Base-by-base conservation (phyloP, 306 rosid genomes). In the Rosa rugosa region DNA sequence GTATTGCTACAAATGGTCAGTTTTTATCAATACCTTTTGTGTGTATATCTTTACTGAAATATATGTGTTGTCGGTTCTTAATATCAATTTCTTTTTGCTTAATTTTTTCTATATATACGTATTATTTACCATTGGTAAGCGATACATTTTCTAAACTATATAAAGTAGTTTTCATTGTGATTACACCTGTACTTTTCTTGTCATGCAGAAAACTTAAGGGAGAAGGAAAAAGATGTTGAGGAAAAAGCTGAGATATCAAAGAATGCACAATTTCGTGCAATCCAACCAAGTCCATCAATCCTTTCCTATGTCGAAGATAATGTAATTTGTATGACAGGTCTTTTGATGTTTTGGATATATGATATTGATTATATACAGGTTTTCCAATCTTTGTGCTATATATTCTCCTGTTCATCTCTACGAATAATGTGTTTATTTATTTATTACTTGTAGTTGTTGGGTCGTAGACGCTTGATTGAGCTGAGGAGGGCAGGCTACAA, bases 261-360 rank as follows among this genome's bases (percentile, higher is more conserved):
- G 87, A 95, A 89, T 83, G 97, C 99, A 9, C 90, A 90, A 62
- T 92, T 95, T 68, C 92, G 99, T 69, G 97, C 94, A 73, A 95
- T 95, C 80, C 90, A 88, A 76, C 99, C 99, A 31, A 90, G 93
- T 86, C 88, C 97, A 74, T 88, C 95, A 51, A 85, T 95, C 87
- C 91, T 92, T 50, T 85, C 97, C 51, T 92, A 84, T 69, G 97
- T 95, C 81, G 96, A 95, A 82, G 91, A 95, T 77, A 95, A 95
- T 89, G 99, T 95, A 95, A 90, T 85, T 84, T 91, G 81, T 71
- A 84, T 79, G 84, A 75, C 72, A 42, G n/a, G 78, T 82, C 67
- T 75, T 88, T 45, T 77, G 69, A 73, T 83, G 44, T 82, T 86
- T 53, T 71, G 31, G 75, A 68, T 73, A 36, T 78, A 20, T 74